Evolutionary conservation across 306 rosid genomes (phyloP).

Genomic region (Trifolium pratense): DNA sequence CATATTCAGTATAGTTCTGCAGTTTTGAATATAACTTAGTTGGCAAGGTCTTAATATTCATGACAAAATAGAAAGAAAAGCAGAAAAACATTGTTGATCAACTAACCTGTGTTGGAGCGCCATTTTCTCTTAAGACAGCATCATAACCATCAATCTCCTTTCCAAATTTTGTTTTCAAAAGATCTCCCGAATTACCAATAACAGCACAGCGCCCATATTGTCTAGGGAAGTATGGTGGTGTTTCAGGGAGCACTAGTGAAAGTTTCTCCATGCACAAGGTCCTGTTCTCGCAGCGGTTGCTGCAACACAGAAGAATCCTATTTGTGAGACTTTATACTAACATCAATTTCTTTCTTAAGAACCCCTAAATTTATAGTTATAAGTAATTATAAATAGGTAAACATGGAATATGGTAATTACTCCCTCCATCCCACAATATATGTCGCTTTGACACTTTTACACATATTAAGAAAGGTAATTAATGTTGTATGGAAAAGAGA

Average conservation of each 20-base stretch:
- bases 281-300: slow-evolving; percentile 80
- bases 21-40: slow-evolving; percentile 35
- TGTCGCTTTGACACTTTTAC: no score
- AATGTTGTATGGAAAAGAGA: no score
- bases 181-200: slow-evolving; percentile 97
- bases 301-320: slow-evolving; percentile 50
- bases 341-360: slow-evolving; percentile 27
- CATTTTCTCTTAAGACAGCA: slow-evolving; percentile 92
- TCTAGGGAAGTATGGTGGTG: slow-evolving; percentile 83
- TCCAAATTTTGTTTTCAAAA: slow-evolving; percentile 89
- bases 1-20: slow-evolving; percentile 84
- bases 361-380: not conserved
- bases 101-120: slow-evolving; percentile 86
- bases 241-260: slow-evolving; percentile 88
- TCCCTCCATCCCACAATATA: no score
- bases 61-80: slow-evolving; percentile 19
- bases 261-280: slow-evolving; percentile 84
- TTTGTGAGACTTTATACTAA: slow-evolving; percentile 29
- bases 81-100: slow-evolving; percentile 28
- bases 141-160: slow-evolving; percentile 85
- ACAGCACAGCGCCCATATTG: slow-evolving; percentile 97
- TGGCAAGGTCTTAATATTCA: slow-evolving; percentile 29
- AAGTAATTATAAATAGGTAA: slow-evolving; percentile 24
- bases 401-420: slow-evolving; percentile 8
- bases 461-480: no score